Conservation (phyloP, 192 early-diverging fungal genomes). For the Lunasporangiospora selenospora region DNA sequence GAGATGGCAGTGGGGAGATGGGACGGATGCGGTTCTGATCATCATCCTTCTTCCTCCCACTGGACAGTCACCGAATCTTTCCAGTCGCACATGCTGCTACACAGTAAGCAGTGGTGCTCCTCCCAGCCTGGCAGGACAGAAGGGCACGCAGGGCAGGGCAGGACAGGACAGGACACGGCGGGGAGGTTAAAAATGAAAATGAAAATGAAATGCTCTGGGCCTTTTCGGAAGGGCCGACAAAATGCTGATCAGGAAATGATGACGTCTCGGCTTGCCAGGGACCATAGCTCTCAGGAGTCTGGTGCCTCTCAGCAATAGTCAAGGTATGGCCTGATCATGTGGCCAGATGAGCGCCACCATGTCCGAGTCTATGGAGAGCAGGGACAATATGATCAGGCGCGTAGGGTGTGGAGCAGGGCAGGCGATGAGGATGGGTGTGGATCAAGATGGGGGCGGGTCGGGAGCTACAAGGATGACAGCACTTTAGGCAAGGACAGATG, state of each 20-base stretch:
- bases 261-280: background rate
- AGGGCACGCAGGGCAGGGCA: background rate
- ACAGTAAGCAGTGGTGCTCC: too few relatives aligned
- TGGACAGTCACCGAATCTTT: too few relatives aligned
- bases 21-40: too few relatives aligned
- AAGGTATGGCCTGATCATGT: background rate
- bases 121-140: background rate
- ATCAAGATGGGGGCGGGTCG: too few relatives aligned
- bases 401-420: too few relatives aligned
- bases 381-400: background rate
- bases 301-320: background rate
- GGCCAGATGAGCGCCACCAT: background rate
- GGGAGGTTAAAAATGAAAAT: background rate
- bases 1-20: background rate
- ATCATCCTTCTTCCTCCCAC: too few relatives aligned
- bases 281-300: background rate
- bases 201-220: background rate
- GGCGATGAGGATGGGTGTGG: too few relatives aligned
- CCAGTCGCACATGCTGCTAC: too few relatives aligned
- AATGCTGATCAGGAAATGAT: background rate
- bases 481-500: too few relatives aligned
- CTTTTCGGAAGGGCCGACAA: background rate
- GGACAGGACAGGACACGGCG: background rate
- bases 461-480: too few relatives aligned
- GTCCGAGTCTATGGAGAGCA: background rate